phyloP scores from a whole-genome alignment of 495 filamentous ascomycete species.

The Podospora tetraspora region DNA sequence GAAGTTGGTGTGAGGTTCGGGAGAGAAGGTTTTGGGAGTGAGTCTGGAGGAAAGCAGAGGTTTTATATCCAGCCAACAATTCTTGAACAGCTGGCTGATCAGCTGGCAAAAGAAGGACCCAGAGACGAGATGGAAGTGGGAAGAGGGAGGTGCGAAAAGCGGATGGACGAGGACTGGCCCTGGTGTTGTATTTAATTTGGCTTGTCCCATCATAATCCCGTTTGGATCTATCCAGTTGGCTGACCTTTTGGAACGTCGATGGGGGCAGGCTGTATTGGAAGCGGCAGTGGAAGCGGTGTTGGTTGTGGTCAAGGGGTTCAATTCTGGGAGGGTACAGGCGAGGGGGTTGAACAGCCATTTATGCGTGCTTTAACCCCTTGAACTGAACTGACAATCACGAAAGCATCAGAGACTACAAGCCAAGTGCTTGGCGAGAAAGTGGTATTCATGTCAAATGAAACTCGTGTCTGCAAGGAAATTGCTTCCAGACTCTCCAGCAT shows the following conservation, averaged over 20 bases:
- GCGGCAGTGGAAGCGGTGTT: background rate
- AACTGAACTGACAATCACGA: background rate
- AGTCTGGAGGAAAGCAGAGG: background rate
- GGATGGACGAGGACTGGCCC: background rate
- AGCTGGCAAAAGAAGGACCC: background rate
- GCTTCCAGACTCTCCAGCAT: background rate
- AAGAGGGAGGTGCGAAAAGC: background rate
- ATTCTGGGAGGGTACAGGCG: background rate
- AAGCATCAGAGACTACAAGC: background rate
- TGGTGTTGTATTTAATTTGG: too few species aligned
- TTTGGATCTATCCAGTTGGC: background rate
- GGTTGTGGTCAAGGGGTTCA: background rate
- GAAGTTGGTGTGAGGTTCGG: too few species aligned
- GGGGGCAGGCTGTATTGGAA: background rate
- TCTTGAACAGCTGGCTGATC: background rate
- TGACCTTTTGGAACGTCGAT: background rate
- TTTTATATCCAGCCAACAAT: background rate
- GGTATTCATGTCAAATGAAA: background rate
- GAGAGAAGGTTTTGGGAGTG: too few species aligned
- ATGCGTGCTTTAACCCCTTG: too few species aligned
- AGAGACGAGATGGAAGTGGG: background rate
- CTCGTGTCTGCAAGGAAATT: background rate
- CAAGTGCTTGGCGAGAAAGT: background rate
- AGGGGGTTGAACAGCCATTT: background rate
- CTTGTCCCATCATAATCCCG: background rate